A percentile compares a stretch with the other conserved stretches of the same genome.
Conservation (phyloP, 1,139 yeast species). For the Trichomonascaceae sp. region DNA sequence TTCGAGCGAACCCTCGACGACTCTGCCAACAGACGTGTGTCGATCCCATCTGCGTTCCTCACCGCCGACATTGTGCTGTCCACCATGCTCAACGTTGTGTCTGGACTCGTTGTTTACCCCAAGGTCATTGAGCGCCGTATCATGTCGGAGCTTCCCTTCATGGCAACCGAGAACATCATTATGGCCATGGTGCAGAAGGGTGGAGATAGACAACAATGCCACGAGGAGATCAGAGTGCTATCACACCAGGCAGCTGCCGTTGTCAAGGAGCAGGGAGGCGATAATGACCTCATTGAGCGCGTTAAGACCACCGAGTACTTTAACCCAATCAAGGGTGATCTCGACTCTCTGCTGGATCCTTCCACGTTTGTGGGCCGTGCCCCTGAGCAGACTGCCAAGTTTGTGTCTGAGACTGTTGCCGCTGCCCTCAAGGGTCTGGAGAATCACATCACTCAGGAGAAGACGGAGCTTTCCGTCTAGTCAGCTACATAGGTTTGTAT, state of each 20-base stretch:
- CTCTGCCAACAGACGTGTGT: constrained; percentile 94
- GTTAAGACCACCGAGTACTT: constrained; percentile 69
- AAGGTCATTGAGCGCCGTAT: constrained; percentile 97
- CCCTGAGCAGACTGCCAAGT: constrained; percentile 93
- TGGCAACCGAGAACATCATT: constrained; percentile 98
- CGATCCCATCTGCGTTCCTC: constrained; percentile 90
- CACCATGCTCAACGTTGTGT: constrained; percentile 80
- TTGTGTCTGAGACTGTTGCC: constrained; percentile 71
- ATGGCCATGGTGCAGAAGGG: constrained; percentile 99
- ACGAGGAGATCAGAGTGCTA: constrained; percentile 91
- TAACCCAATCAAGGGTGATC: constrained; percentile 76
- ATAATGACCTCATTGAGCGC: constrained; percentile 89
- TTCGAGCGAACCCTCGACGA: constrained; percentile 98
- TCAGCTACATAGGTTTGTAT: constrained; percentile 1
- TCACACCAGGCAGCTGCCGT: constrained; percentile 97
- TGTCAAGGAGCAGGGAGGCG: constrained; percentile 97
- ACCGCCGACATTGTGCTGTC: constrained; percentile 90
- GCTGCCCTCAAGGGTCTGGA: constrained; percentile 65
- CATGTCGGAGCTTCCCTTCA: constrained; percentile 88
- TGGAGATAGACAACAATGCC: constrained; percentile 96
- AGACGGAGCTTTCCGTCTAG: constrained; percentile 34
- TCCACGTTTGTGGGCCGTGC: constrained; percentile 96
- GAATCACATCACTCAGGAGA: constrained; percentile 45
- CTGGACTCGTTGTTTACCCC: constrained; percentile 95
- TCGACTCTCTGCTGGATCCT: constrained; percentile 76